Evolutionary conservation across 192 early-diverging fungal genomes (phyloP).

Genomic region (Lunasporangiospora selenospora): DNA sequence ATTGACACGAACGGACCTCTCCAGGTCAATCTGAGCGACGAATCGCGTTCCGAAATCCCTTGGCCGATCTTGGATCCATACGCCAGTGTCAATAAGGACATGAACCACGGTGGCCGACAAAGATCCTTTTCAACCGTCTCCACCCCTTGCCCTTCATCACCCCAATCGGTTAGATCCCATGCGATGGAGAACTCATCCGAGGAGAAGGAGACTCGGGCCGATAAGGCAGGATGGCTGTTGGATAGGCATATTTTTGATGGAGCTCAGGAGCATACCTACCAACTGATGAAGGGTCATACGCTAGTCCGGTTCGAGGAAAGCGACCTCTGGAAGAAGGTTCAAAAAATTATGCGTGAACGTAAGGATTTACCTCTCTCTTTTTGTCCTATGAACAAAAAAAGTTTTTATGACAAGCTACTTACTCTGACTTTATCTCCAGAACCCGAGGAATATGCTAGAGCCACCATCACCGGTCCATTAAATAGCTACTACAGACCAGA

Average conservation of each 20-base stretch:
- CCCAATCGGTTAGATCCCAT: not conserved
- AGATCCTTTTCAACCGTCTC: not conserved
- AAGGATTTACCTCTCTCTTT: slow-evolving; percentile 10
- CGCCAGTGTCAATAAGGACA: too few relatives aligned
- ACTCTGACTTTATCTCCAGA: too few relatives aligned
- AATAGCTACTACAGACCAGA: slow-evolving; percentile 16
- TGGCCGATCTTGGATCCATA: slow-evolving; percentile 69
- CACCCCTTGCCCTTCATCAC: not conserved
- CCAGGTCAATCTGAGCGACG: slow-evolving; percentile 73
- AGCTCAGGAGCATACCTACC: slow-evolving; percentile 78
- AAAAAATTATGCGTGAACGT: slow-evolving; percentile 55
- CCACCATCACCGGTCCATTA: slow-evolving; percentile 20
- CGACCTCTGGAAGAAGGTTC: slow-evolving; percentile 50
- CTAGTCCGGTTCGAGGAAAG: slow-evolving; percentile 76
- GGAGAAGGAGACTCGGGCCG: too few relatives aligned
- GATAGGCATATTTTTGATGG: slow-evolving; percentile 82
- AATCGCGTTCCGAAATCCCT: slow-evolving; percentile 73
- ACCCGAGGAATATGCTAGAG: slow-evolving; percentile 28
- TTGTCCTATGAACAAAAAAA: too few relatives aligned
- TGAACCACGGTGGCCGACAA: too few relatives aligned
- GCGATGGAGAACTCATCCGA: not conserved
- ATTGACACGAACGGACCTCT: slow-evolving; percentile 70
- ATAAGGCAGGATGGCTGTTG: slow-evolving; percentile 27
- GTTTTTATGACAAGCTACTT: not conserved
- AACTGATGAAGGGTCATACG: slow-evolving; percentile 76